Percentiles rank a stretch among this genome's conserved stretches.
These are phyloP conservation scores for Cladosporium sphaerospermum DNA, from an alignment of 2,329 filamentous ascomycete genomes.

Conservation along the genomic window DNA sequence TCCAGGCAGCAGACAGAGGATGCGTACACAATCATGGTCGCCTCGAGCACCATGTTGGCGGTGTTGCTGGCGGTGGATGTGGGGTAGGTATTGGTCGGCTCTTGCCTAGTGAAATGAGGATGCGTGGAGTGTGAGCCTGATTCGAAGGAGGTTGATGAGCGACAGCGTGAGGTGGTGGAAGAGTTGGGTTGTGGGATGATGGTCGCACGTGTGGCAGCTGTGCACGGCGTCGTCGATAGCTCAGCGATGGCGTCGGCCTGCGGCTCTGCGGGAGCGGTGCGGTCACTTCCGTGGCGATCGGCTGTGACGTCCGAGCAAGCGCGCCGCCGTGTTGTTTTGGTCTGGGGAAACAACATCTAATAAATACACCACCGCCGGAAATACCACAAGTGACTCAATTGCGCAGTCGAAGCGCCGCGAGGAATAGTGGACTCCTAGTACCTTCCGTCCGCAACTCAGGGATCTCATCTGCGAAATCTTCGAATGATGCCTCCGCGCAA, in stretches of 20 bases:
- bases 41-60: slow-evolving; percentile 65
- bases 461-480: neutral
- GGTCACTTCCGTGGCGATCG: neutral
- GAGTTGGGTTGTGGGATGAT: neutral
- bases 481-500: slow-evolving; percentile 4
- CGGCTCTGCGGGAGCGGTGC: neutral
- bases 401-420: no score
- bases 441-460: neutral
- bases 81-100: neutral
- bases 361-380: neutral
- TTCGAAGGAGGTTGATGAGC: neutral
- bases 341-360: neutral
- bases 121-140: neutral
- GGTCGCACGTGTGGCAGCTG: no score
- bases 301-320: neutral
- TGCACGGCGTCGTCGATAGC: neutral
- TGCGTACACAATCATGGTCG: slow-evolving; percentile 83
- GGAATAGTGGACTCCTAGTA: no score
- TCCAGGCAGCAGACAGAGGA: neutral
- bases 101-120: neutral
- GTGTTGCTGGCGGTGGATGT: slow-evolving; percentile 4
- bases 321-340: neutral
- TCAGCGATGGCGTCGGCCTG: neutral
- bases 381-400: neutral
- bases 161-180: neutral